A percentile compares a stretch with the other conserved stretches of the same genome.
Evolutionary conservation across 2,329 filamentous ascomycete species (phyloP).

Genomic region (Botrytis squamosa): DNA sequence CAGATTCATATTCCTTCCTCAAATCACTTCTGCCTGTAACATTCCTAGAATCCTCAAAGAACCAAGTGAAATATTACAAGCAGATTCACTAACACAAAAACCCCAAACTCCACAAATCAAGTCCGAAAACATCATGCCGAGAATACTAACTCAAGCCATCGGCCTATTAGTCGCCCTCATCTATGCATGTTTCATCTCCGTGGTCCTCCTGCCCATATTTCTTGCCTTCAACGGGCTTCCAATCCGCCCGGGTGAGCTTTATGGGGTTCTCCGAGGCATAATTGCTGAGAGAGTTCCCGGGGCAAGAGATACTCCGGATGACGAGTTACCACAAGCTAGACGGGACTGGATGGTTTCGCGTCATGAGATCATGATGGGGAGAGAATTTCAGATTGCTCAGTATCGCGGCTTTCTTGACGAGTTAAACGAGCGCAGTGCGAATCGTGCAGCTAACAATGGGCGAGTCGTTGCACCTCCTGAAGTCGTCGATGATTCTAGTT

Average conservation of each 20-base stretch:
- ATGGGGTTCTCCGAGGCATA: too few species aligned
- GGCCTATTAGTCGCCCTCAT: accelerated
- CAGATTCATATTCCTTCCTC: background rate
- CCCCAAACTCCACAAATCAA: background rate
- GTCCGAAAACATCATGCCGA: background rate
- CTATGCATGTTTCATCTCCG: background rate
- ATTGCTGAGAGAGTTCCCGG: too few species aligned
- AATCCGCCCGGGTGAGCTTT: background rate
- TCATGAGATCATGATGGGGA: background rate
- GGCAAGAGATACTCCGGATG: background rate
- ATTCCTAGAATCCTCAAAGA: background rate
- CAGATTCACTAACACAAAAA: background rate
- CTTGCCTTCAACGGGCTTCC: accelerated
- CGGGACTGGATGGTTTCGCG: background rate
- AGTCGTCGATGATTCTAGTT: background rate
- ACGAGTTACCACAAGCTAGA: background rate
- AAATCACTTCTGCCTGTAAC: background rate
- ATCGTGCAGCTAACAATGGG: background rate
- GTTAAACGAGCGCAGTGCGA: background rate
- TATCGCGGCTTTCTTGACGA: background rate
- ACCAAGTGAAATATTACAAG: background rate
- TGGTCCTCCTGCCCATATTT: background rate
- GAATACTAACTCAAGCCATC: accelerated
- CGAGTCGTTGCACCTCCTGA: background rate
- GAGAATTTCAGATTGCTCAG: background rate